Evolutionary conservation across 805 yeast genomes (phyloP), one percentile per base, ranked within the genome.

Genomic region (Candida rishiriensis): DNA sequence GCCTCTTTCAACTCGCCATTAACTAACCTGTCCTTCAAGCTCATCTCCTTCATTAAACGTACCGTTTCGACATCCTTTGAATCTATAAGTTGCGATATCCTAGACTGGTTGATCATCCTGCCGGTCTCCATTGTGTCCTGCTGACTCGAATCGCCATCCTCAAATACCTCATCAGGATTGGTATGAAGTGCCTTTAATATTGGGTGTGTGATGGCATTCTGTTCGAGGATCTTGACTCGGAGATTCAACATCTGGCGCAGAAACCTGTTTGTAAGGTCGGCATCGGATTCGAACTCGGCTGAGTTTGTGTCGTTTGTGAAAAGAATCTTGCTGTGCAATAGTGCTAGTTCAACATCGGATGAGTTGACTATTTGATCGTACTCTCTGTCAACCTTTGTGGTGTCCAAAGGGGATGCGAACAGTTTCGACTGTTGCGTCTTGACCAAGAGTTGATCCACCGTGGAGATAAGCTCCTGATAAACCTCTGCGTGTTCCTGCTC

Each of bases 361-460:
- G 15, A 9, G 3, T 15, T 41, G 13, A 31, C 17, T 31, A 16
- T n/a, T 1, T 7, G n/a, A 30, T 36, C 29, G 34, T 12, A 47
- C 38, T 13, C 34, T 41, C 15, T 36, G 42, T n/a, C 29, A n/a
- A 13, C 21, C 26, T 21, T 38, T n/a, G 40, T 30, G n/a, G 33
- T 29, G 8, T 43, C 47, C 10, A 36, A 38, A 3, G 42, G 34
- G 29, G 44, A 44, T 16, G 41, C 37, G 30, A 13, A 26, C 13
- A 47, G 34, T 15, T 39, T 44, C 17, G 38, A 32, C n/a, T 38
- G 15, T 14, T 42, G 43, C 4, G 60, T 48, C 18, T 44, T 42
- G 10, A 51, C 41, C 42, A 64, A 45, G 9, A 72, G 48, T 14
- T 56, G 50, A 43, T 72, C 76, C 21, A 71, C 41, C 0, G 59